phyloP scores from a whole-genome alignment of 108 stramenopile species.

The Cyclostephanos tholiformis region DNA sequence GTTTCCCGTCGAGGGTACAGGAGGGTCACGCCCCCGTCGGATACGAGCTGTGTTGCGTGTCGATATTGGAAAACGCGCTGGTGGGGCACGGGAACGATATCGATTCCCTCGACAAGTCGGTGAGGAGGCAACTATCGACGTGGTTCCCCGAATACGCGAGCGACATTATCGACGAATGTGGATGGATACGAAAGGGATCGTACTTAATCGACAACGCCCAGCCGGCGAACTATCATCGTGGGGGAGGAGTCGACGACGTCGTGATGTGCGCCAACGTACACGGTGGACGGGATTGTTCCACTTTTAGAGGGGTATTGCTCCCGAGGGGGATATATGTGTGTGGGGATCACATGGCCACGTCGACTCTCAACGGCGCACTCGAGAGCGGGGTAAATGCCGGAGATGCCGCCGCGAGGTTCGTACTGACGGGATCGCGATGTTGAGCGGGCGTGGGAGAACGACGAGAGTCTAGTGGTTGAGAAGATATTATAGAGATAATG shows the following conservation, averaged over 20 bases:
- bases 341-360: constrained; percentile 89
- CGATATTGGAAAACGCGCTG: constrained; percentile 68
- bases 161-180: constrained; percentile 60
- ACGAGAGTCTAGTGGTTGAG: too few species aligned
- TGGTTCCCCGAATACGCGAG: constrained; percentile 69
- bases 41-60: constrained; percentile 72
- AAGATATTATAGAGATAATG: too few species aligned
- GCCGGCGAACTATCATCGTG: constrained; percentile 62
- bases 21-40: constrained; percentile 72
- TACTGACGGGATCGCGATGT: not conserved
- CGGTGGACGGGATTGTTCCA: constrained; percentile 64
- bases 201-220: constrained; percentile 79
- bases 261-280: constrained; percentile 52
- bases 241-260: not conserved
- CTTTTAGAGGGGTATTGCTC: constrained; percentile 54
- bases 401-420: constrained; percentile 45
- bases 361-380: constrained; percentile 89
- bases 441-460: not conserved
- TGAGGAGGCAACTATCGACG: constrained; percentile 58
- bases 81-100: constrained; percentile 46
- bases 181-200: constrained; percentile 57
- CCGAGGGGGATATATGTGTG: constrained; percentile 72
- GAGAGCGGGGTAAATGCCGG: constrained; percentile 83
- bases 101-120: constrained; percentile 58
- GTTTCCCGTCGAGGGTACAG: constrained; percentile 85